Evolutionary conservation across 805 yeast genomes (phyloP), one percentile per base, ranked within the genome.

Genomic region (Saturnispora zaruensis): DNA sequence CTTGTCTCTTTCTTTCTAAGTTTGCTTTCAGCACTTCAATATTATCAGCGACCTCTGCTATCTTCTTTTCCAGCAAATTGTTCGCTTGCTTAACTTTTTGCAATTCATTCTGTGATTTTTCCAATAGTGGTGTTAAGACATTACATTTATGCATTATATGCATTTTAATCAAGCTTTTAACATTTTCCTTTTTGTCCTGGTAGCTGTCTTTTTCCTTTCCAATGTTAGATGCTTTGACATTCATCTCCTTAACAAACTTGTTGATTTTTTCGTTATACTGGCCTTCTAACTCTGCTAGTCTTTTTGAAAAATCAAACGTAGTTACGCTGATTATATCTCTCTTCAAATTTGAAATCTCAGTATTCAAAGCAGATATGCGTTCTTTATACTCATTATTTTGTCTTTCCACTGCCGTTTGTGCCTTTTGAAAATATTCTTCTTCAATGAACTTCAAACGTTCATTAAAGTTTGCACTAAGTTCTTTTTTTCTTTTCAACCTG

Each of bases 361-460:
- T 51, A 5, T 30, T 38, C 28, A 54, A 41, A 3, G 32, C 14
- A 14, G 54, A 57, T 49, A 69, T 70, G 42, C 64, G 58, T 7
- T 55, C 50, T 41, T 70, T 64, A 26, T 63, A 60, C 37, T 64
- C 58, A 18, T 57, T 57, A 5, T 67, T 66, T 47, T 70, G 72
- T 14, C 59, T 59, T 6, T 65, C 57, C 32, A 74, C 66, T 5
- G 73, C 52, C 1, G 57, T 49, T 38, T 76, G 76, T 1, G 78
- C 67, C 56, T 56, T 53, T 1, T 37, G 14, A 18, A 58, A 57
- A 42, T 54, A 58, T 7, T 50, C 43, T 3, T 45, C 42, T 30
- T 59, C 56, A 26, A 62, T 34, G 9, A 37, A 18, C 11, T 58
- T 57, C 6, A 61, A 49, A n/a, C 73, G 65, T 0, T 52, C 33